Evolutionary conservation across 108 stramenopile genomes (phyloP).

Genomic region (Stephanodiscus minutulus): DNA sequence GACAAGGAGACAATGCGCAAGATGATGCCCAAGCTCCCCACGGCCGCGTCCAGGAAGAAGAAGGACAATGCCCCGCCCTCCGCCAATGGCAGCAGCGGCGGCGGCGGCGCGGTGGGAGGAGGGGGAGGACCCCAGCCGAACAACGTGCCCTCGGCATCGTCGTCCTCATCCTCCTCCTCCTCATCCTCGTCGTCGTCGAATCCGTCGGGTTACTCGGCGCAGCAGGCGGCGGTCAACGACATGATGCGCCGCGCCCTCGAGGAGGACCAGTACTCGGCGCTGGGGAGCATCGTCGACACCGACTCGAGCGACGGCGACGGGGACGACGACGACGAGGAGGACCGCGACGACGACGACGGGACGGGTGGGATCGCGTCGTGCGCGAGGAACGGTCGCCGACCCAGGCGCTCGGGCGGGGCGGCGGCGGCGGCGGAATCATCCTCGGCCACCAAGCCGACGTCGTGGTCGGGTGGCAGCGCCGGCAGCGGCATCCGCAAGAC

Average conservation of each 20-base stretch:
- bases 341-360: neutral
- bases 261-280: slow-evolving; percentile 84
- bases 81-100: neutral
- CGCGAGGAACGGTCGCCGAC: slow-evolving; percentile 2
- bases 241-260: slow-evolving; percentile 86
- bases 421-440: neutral
- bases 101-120: neutral
- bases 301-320: slow-evolving; percentile 40
- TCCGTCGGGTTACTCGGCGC: slow-evolving; percentile 48
- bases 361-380: neutral
- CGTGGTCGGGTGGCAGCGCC: neutral
- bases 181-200: slow-evolving; percentile 9
- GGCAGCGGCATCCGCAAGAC: neutral
- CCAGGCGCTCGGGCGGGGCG: neutral
- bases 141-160: neutral
- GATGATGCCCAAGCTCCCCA: slow-evolving; percentile 16
- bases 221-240: slow-evolving; percentile 79
- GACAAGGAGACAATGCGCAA: slow-evolving; percentile 11
- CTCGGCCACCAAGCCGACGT: neutral
- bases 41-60: slow-evolving; percentile 20
- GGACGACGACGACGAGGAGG: neutral
- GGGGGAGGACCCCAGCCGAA: neutral
- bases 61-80: slow-evolving; percentile 13
- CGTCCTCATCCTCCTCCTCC: no score
- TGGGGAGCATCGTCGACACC: slow-evolving; percentile 69